A percentile compares a stretch with the other conserved stretches of the same genome.
phyloP scores from a whole-genome alignment of 768 basidiomycete species.

The Hygrocybe coccinea region DNA sequence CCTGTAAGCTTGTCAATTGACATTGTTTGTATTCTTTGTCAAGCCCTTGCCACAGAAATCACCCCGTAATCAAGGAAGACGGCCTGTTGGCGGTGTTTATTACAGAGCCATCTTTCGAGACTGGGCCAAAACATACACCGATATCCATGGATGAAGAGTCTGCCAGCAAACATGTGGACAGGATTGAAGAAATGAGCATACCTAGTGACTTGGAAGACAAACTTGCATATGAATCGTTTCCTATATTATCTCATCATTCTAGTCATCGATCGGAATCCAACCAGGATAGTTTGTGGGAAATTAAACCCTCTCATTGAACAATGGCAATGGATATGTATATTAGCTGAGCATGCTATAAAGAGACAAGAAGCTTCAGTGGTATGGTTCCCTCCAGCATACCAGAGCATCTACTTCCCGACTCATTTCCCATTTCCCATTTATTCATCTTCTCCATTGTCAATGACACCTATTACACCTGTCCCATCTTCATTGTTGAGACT shows the following conservation, averaged over 20 bases:
- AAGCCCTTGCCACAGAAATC: constrained; percentile 53
- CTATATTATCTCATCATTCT: constrained; percentile 1
- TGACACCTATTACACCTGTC: constrained; percentile 29
- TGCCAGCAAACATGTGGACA: constrained; percentile 67
- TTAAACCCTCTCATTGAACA: constrained; percentile 77
- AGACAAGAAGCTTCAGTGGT: constrained; percentile 90
- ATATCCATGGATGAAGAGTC: constrained; percentile 89
- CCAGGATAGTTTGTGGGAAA: constrained; percentile 69
- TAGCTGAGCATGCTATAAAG: constrained; percentile 83
- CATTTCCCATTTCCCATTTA: constrained; percentile 58
- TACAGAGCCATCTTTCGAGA: constrained; percentile 77
- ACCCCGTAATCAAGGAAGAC: constrained; percentile 87
- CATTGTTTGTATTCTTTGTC: not conserved
- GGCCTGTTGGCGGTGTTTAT: constrained; percentile 78
- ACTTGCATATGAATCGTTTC: constrained; percentile 50
- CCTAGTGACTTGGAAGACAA: constrained; percentile 92
- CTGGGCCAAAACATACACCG: constrained; percentile 75
- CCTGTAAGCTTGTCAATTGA: constrained; percentile 12
- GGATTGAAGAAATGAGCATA: constrained; percentile 85
- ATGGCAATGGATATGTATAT: constrained; percentile 86
- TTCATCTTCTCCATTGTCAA: constrained; percentile 33
- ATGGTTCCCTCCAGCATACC: constrained; percentile 62
- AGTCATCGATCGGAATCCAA: not conserved
- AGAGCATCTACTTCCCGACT: constrained; percentile 62
- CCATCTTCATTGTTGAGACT: constrained; percentile 32